Evolutionary conservation across 139 green algal genomes (phyloP), one percentile per base, ranked within the genome.

Genomic region (Micromonas commoda): DNA sequence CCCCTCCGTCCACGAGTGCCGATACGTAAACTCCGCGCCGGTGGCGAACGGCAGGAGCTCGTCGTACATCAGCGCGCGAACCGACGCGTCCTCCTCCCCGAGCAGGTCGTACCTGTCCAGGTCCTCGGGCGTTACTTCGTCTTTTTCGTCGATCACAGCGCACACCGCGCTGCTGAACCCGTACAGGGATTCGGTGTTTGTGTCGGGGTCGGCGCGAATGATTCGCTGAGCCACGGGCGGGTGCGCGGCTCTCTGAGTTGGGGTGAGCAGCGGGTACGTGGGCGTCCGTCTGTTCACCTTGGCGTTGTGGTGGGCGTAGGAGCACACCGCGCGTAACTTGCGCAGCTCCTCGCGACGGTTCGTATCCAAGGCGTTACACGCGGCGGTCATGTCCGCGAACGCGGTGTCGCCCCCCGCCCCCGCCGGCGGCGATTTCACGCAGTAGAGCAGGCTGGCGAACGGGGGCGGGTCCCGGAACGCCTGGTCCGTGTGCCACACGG

Each of bases 221-320:
- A 21, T 64, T n/a, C 9, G 45, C 45, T 57, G 45, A 57, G 9
- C 9, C 45, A 57, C 45, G 9, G 61, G 61, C 61, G 61, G 61
- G 61, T 69, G 61, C 28, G 6, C 61, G 9, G 61, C 61, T 13
- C 61, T 13, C 61, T 69, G 61, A 20, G 16, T 20, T 20, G n/a
- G 26, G 26, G 61, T 69, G 6, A 69, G 16, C 61, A 33, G 16
- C 28, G 61, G 61, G 16, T 69, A 69, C 26, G 61, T 19, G 9
- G 26, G n/a, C 61, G 61, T 33, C 61, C 61, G 9, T 5, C 61
- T 13, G 9, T 57, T 57, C 45, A 57, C 45, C 16, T 57, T 57
- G 9, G 45, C 61, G 61, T 69, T 69, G 61, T 69, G 61, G 61
- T 69, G 61, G 9, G 26, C 28, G 61, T 69, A 69, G 13, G 61